These are phyloP conservation scores for Cyberlindnera nakhonratchasimensis DNA, from an alignment of 805 yeast genomes.

Conservation along the genomic window DNA sequence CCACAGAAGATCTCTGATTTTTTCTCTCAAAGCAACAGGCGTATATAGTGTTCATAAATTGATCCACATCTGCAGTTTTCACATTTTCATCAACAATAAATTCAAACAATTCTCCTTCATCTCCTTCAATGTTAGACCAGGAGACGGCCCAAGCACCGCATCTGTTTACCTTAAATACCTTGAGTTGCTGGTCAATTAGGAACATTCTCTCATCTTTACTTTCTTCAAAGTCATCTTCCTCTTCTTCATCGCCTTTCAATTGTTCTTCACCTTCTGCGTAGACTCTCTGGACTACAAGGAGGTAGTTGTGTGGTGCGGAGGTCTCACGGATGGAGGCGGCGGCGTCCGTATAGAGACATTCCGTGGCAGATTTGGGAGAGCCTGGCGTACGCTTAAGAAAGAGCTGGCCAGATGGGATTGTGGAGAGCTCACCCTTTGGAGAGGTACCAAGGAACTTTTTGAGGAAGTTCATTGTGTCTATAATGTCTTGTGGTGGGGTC, in stretches of 20 bases:
- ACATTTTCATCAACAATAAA: slow-evolving; percentile 65
- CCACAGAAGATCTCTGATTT: slow-evolving; percentile 51
- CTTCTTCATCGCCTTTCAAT: slow-evolving; percentile 47
- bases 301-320: slow-evolving; percentile 61
- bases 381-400: slow-evolving; percentile 67
- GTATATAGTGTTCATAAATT: slow-evolving; percentile 58
- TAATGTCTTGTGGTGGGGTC: not conserved
- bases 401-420: slow-evolving; percentile 77
- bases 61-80: slow-evolving; percentile 47
- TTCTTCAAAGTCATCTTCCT: slow-evolving; percentile 36
- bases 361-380: slow-evolving; percentile 85
- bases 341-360: slow-evolving; percentile 80
- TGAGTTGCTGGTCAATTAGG: slow-evolving; percentile 57
- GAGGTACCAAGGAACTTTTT: slow-evolving; percentile 58
- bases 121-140: slow-evolving; percentile 87
- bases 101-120: slow-evolving; percentile 78
- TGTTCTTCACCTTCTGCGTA: slow-evolving; percentile 64
- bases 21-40: slow-evolving; percentile 76
- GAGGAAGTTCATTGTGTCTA: slow-evolving; percentile 59
- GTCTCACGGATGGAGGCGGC: slow-evolving; percentile 68
- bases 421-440: slow-evolving; percentile 57
- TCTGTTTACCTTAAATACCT: slow-evolving; percentile 49
- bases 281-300: slow-evolving; percentile 66
- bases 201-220: slow-evolving; percentile 67
- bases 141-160: slow-evolving; percentile 58